Evolutionary conservation across 345 rosid species (phyloP).

Genomic region (Abelmoschus esculentus): DNA sequence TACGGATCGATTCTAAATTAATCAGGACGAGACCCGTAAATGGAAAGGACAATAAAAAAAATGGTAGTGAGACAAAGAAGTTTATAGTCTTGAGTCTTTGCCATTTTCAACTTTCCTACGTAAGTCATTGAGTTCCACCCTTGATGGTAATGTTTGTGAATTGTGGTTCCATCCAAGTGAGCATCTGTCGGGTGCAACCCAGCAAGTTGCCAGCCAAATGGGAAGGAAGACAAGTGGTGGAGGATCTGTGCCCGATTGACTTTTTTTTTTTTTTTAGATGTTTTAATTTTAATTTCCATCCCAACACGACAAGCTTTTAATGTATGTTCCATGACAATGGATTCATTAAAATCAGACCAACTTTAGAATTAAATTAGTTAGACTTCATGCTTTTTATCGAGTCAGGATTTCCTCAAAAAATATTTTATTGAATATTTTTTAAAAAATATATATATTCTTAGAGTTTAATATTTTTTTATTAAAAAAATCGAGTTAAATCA

Average conservation of each 20-base stretch:
- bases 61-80: not conserved
- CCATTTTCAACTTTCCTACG: constrained; percentile 21
- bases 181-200: constrained; percentile 27
- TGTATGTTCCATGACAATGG: not conserved
- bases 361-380: not conserved
- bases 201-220: constrained; percentile 17
- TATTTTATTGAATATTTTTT: too few relatives aligned
- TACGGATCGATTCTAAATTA: too few relatives aligned
- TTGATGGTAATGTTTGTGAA: constrained; percentile 7
- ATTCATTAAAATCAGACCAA: not conserved
- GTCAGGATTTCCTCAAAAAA: too few relatives aligned
- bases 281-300: not conserved
- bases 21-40: too few relatives aligned
- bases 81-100: not conserved
- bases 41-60: too few relatives aligned
- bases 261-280: not conserved
- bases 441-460: too few relatives aligned
- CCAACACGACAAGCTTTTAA: not conserved
- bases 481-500: too few relatives aligned
- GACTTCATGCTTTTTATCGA: not conserved
- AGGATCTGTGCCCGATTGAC: not conserved
- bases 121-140: constrained; percentile 19
- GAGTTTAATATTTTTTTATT: too few relatives aligned
- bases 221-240: not conserved
- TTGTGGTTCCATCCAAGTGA: constrained; percentile 12